Evolutionary conservation across 208 protist species (phyloP), one percentile per base, ranked within the genome.

Genomic region (Angomonas deanei): DNA sequence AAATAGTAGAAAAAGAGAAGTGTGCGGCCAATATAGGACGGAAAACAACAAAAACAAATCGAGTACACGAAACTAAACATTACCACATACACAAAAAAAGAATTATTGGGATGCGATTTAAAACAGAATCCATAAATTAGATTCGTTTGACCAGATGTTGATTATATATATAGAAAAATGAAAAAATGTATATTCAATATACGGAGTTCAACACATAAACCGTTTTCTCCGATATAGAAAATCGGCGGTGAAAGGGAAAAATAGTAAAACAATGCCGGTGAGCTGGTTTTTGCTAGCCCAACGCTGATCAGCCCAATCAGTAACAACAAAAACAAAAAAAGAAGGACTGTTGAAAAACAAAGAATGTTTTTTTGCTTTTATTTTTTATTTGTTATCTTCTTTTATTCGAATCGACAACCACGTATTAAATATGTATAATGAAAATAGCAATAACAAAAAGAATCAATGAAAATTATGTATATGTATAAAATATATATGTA

Each of bases 1-100:
- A n/a, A 42, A n/a, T 42, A 42, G 15, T 42, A 42, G 34, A n/a
- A 8, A 42, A 42, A 42, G 15, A 42, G 34, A 42, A 42, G 10
- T 42, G 34, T 42, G 15, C 34, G 15, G 8, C 42, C 2, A 52
- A 1, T 5, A 53, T 0, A 32, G 30, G 1, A 53, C 3, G 26
- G 30, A 61, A 38, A 73, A 59, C 31, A 68, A 61, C 48, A 72
- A 48, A 61, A 46, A 34, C 58, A 62, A 42, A 55, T 52, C 39
- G 46, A 23, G 21, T 27, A 32, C 19, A 34, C n/a, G 23, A 50
- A 56, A 55, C n/a, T n/a, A n/a, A n/a, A n/a, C n/a, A n/a, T n/a
- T n/a, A n/a, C n/a, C n/a, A n/a, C n/a, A n/a, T n/a, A n/a, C n/a
- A n/a, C n/a, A n/a, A n/a, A n/a, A n/a, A n/a, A n/a, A n/a, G n/a